Base-by-base conservation (phyloP, 192 early-diverging fungal genomes). In the Linnemannia schmuckeri region DNA sequence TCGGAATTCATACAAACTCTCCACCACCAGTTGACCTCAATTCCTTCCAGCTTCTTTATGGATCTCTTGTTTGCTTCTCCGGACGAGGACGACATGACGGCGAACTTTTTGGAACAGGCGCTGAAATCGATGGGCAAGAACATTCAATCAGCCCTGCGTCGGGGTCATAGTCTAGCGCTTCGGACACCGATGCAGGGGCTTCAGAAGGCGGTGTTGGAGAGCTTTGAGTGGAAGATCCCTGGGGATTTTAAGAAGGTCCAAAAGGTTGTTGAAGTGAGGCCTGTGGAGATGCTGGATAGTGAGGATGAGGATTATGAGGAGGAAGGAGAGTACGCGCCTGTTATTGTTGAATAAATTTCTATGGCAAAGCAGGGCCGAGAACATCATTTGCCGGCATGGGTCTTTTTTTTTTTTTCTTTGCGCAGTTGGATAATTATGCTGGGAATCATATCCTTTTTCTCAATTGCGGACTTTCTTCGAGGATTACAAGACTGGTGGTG, bases 311-410 rank as follows among this genome's bases (percentile, higher is more conserved):
- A 91, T 10, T 93, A 94, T 72, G 79, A 70, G 1, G 95, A 95
- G 57, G 92, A 93, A 41, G 93, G 93, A 57, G 94, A 95, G 82
- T 93, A 93, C 83, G 95, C 94, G 8, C 94, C 94, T 6, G 90
- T 93, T n/a, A 88, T 95, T 27, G 93, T 95, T 4, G 91, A 94
- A 57, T 88, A 90, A 20, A 30, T 52, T 30, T 20, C 24, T 6
- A 0, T 38, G 70, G 22, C n/a, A 20, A 10, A 10, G 15, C 61
- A 27, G 2, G 30, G 61, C 13, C 30, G 61, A 66, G 61, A 35
- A 33, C 12, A 33, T 4, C 27, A 33, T 8, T 66, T 66, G 61
- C 2, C 2, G 13, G 13, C 7, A 13, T 46, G 13, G 44, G 17
- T 15, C 47, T 17, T 17, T 49, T 49, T 3, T 52, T 15, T 18